phyloP scores from a whole-genome alignment of 2,329 filamentous ascomycete genomes.

The Coleophoma cylindrospora region DNA sequence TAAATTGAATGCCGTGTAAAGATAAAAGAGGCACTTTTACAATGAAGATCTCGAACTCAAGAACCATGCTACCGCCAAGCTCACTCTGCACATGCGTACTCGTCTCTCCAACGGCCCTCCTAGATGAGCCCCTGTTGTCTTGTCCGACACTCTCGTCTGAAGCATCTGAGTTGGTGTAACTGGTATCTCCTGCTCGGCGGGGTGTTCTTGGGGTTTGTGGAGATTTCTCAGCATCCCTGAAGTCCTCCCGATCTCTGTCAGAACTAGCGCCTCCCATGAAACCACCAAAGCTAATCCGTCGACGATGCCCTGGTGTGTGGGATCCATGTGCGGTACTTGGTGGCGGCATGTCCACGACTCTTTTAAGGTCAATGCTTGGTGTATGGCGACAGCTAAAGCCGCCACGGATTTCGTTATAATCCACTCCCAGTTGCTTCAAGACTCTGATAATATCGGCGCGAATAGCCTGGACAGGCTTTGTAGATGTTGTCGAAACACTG shows the following conservation, averaged over 20 bases:
- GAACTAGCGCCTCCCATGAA: conserved; percentile 44
- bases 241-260: conserved; percentile 67
- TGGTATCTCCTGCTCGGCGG: conserved; percentile 52
- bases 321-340: conserved; percentile 45
- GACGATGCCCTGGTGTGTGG: conserved; percentile 55
- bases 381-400: conserved; percentile 86
- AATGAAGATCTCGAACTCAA: conserved; percentile 94
- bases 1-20: conserved; percentile 95
- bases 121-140: conserved; percentile 45
- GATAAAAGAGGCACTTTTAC: conserved; percentile 94
- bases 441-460: conserved; percentile 87
- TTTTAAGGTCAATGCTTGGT: conserved; percentile 84
- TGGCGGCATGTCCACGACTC: conserved; percentile 56
- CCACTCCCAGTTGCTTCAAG: conserved; percentile 80
- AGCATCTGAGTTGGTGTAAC: conserved; percentile 81
- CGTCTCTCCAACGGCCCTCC: conserved; percentile 74
- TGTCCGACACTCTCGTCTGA: conserved; percentile 70
- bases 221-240: conserved; percentile 52
- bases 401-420: conserved; percentile 86
- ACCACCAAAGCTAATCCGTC: conserved; percentile 81
- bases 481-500: conserved; percentile 94
- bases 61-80: conserved; percentile 74
- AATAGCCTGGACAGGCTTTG: conserved; percentile 81
- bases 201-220: conserved; percentile 43
- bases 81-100: conserved; percentile 90